These are phyloP conservation scores for Garcileccinum viscosum DNA, from an alignment of 1,284 basidiomycete species.

Conservation along the genomic window DNA sequence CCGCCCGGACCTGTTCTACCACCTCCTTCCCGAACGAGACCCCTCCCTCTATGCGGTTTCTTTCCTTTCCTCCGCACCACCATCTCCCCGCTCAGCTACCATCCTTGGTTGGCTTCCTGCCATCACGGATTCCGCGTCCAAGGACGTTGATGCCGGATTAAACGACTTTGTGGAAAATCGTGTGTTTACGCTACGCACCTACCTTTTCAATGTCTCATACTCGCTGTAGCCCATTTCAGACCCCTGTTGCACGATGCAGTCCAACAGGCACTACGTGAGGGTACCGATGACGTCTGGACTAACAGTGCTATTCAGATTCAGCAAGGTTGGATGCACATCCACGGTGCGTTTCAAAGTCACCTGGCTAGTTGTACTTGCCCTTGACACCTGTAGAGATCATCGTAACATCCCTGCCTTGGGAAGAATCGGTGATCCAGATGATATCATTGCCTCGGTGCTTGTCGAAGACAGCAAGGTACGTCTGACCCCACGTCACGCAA, in stretches of 20 bases:
- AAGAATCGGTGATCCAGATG: constrained; percentile 78
- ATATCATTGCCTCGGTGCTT: constrained; percentile 77
- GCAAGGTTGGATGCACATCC: constrained; percentile 84
- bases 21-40: constrained; percentile 60
- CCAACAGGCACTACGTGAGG: constrained; percentile 56
- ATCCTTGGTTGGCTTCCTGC: constrained; percentile 78
- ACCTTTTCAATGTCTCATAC: not conserved
- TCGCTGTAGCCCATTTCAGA: constrained; percentile 59
- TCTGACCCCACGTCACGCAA: not conserved
- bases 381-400: constrained; percentile 52
- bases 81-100: constrained; percentile 52
- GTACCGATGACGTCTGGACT: constrained; percentile 67
- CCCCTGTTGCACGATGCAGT: constrained; percentile 65
- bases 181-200: constrained; percentile 40
- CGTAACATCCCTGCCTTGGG: constrained; percentile 75
- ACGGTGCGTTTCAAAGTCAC: constrained; percentile 54
- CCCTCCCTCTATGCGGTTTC: constrained; percentile 68
- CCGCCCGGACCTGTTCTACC: constrained; percentile 72
- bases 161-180: constrained; percentile 75
- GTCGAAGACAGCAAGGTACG: constrained; percentile 72
- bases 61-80: constrained; percentile 56
- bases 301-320: constrained; percentile 69
- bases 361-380: not conserved
- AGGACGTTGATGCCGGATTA: constrained; percentile 55
- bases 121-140: constrained; percentile 31